Evolutionary conservation across 2,329 filamentous ascomycete genomes (phyloP), one percentile per base, ranked within the genome.

Genomic region (Aspergillus luchuensis): DNA sequence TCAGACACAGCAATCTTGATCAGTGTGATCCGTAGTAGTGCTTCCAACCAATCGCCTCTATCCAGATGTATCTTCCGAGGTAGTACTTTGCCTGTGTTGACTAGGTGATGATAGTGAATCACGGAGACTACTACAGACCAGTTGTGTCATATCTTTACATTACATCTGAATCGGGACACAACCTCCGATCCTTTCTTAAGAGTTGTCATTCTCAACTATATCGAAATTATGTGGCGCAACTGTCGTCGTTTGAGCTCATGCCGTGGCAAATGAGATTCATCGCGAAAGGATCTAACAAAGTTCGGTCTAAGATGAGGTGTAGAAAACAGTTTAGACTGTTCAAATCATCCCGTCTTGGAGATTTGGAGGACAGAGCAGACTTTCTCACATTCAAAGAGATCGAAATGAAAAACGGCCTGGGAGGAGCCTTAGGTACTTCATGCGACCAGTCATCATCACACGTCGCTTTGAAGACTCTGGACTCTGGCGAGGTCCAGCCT

Each of bases 401-500:
- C 30, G 33, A 50, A 57, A 33, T 49, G 23, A 43, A 52, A 48
- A 54, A 28, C 41, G 49, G 55, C 21, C 33, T 47, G 59, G 51
- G 53, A 55, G 30, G 51, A 39, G 38, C 58, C 33, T 25, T 17
- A 23, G 60, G 25, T n/a, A 48, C 48, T 49, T 33, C 19, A 49
- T 33, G 36, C 17, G 41, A 50, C 47, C 53, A 47, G 61, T 57
- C 61, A 64, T 48, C 36, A 56, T 53, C 60, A 57, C 51, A 51
- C 57, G 47, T 55, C 49, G 51, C 51, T 59, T 49, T 60, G 52
- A 57, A 58, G 57, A 51, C 49, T 55, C 33, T 53, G 30, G 36
- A 33, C 21, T 39, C 51, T 56, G 30, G 23, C 41, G 49, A 57
- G 57, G 61, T 59, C 66, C 65, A 66, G 67, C 62, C 61, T 68